Conservation (phyloP, 2,329 filamentous ascomycete species). For the Trichoderma breve region DNA sequence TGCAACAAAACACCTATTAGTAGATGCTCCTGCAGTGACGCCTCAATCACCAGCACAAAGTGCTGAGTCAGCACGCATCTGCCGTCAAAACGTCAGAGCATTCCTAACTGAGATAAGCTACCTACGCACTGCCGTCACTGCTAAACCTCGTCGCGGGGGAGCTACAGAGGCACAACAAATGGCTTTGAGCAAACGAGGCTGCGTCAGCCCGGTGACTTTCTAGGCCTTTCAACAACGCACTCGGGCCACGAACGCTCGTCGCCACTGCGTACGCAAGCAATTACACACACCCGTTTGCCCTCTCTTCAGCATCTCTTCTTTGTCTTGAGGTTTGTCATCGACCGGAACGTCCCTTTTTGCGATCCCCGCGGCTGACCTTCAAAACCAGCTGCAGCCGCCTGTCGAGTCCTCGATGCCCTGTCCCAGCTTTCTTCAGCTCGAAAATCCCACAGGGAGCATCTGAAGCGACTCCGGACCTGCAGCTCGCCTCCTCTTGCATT, state of each 20-base stretch:
- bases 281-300: not conserved
- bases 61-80: not conserved
- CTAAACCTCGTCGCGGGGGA: not conserved
- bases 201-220: slow-evolving; percentile 16
- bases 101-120: not conserved
- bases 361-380: not conserved
- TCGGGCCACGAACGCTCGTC: not conserved
- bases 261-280: slow-evolving; percentile 20
- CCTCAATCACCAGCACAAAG: not conserved
- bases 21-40: not conserved
- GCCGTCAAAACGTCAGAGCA: not conserved
- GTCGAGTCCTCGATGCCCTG: slow-evolving; percentile 3
- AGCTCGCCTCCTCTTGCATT: not conserved
- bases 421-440: not conserved
- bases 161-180: not conserved
- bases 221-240: not conserved
- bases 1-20: not conserved
- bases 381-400: slow-evolving; percentile 9
- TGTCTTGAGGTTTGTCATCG: slow-evolving; percentile 5
- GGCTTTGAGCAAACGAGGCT: not conserved
- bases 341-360: not conserved
- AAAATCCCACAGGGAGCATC: not conserved
- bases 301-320: not conserved
- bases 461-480: not conserved
- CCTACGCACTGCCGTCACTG: not conserved